Percentiles rank a stretch among this genome's conserved stretches.
These are phyloP conservation scores for Botrytis pseudocinerea DNA, from an alignment of 2,329 filamentous ascomycete genomes.

Conservation along the genomic window DNA sequence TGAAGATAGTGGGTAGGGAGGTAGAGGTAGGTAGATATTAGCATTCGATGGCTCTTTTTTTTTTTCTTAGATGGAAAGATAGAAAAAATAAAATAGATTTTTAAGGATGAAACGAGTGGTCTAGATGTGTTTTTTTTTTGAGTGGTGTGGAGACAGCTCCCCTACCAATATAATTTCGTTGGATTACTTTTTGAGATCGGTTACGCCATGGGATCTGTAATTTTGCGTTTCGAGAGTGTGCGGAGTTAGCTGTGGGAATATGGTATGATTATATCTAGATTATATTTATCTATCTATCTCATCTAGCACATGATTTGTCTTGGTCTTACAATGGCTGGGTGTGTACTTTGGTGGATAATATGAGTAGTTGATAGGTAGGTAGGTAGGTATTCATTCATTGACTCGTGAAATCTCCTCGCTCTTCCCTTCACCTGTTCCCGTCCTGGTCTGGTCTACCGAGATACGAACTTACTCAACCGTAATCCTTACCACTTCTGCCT, in stretches of 20 bases:
- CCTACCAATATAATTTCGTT: not conserved
- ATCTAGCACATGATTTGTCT: not conserved
- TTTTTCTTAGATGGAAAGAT: not conserved
- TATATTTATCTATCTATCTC: not conserved
- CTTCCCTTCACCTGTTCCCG: not conserved
- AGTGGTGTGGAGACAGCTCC: no score
- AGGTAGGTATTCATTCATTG: not conserved
- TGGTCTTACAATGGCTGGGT: not conserved
- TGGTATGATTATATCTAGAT: not conserved
- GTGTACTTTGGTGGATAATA: not conserved
- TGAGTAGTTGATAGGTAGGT: not conserved
- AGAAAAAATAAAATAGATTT: no score
- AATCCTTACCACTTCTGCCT: constrained; percentile 44
- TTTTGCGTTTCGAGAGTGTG: not conserved
- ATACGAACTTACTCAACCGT: constrained; percentile 20
- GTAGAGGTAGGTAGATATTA: not conserved
- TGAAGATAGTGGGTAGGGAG: not conserved
- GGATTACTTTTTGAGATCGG: not conserved
- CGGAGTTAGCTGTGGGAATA: not conserved
- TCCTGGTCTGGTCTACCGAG: no score
- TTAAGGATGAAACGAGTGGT: no score
- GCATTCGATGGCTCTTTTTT: not conserved
- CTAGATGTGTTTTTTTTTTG: no score
- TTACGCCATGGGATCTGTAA: not conserved
- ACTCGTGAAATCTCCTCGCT: not conserved